These are phyloP conservation scores for Aspergillus sp. DNA, from an alignment of 2,329 filamentous ascomycete species.

Conservation along the genomic window DNA sequence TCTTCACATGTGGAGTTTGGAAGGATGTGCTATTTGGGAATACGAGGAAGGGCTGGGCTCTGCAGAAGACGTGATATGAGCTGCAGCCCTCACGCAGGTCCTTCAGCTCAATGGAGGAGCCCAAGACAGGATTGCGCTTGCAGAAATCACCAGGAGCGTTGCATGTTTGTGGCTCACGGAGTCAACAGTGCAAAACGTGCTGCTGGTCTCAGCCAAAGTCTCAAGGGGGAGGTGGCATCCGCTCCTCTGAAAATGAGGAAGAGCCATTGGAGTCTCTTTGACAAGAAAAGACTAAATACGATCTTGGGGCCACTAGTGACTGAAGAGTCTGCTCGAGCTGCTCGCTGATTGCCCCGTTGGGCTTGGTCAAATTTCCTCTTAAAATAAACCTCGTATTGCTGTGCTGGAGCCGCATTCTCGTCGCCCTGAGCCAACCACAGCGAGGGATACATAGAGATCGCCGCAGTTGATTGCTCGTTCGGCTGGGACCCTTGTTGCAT, in stretches of 20 bases:
- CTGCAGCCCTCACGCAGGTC: too few species aligned
- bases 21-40: background rate
- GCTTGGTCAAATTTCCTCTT: background rate
- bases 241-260: background rate
- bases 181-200: background rate
- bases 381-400: constrained; percentile 8
- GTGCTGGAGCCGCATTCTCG: constrained; percentile 3
- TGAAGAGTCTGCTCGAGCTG: background rate
- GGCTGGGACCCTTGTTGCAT: background rate
- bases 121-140: background rate
- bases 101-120: background rate
- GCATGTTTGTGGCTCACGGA: background rate
- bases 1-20: background rate
- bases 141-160: background rate
- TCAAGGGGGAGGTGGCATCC: background rate
- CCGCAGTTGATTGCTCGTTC: background rate
- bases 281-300: constrained; percentile 2
- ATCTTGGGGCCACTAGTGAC: background rate
- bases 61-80: too few species aligned
- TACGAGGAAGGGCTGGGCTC: background rate
- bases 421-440: constrained; percentile 1
- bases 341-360: constrained; percentile 1
- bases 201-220: background rate
- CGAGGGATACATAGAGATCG: background rate
- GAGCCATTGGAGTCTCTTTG: background rate